A percentile compares a stretch with the other conserved stretches of the same genome.
These are phyloP conservation scores for Psilocybe tampanensis DNA, from an alignment of 768 basidiomycete genomes.

Conservation along the genomic window DNA sequence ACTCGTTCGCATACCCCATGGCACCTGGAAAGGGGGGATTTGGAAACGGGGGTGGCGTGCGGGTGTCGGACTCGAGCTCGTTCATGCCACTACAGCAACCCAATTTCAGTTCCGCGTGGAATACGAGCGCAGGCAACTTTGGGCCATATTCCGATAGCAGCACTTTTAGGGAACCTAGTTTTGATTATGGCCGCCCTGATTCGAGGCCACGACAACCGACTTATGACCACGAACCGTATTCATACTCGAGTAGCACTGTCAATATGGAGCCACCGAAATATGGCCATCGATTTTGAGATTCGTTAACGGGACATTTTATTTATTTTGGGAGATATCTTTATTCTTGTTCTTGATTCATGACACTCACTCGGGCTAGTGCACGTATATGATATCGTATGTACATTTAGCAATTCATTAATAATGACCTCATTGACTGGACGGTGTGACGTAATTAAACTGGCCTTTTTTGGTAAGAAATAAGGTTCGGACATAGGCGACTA, in stretches of 20 bases:
- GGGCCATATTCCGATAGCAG: conserved; percentile 36
- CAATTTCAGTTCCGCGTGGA: conserved; percentile 58
- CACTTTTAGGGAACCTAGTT: neutral
- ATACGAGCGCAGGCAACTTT: conserved; percentile 52
- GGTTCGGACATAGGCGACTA: neutral
- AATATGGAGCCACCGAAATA: neutral
- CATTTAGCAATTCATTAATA: too few species aligned
- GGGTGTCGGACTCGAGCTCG: conserved; percentile 59
- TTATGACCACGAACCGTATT: conserved; percentile 40
- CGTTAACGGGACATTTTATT: neutral
- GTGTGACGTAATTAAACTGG: neutral
- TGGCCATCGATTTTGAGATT: neutral
- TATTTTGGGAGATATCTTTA: neutral
- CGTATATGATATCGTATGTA: too few species aligned
- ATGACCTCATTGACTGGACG: too few species aligned
- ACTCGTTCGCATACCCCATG: conserved; percentile 4
- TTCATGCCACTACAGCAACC: conserved; percentile 70
- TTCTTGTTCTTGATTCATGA: neutral
- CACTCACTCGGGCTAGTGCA: neutral
- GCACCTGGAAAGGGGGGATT: conserved; percentile 7
- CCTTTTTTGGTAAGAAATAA: neutral
- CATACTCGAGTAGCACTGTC: neutral
- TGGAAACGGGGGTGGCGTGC: neutral
- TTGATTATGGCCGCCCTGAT: conserved; percentile 25
- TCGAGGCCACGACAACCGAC: neutral